A percentile compares a stretch with the other conserved stretches of the same genome.
These are phyloP conservation scores for Talaromyces adpressus DNA, from an alignment of 495 filamentous ascomycete species.

Conservation along the genomic window DNA sequence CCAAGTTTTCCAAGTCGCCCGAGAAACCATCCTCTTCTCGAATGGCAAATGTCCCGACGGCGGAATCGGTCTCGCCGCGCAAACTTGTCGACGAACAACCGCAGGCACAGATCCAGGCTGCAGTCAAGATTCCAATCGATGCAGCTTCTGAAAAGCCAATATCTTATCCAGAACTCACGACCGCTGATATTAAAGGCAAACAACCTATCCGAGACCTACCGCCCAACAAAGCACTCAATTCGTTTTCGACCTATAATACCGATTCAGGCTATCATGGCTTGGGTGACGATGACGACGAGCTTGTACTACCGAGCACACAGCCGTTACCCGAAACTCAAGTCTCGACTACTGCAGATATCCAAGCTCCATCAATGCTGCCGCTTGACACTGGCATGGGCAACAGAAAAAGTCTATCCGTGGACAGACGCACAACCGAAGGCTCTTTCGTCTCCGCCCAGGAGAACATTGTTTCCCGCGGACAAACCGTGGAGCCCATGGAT, in stretches of 20 bases:
- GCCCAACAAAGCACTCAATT: constrained; percentile 21
- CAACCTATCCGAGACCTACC: background rate
- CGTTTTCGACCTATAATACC: constrained; percentile 34
- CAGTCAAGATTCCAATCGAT: background rate
- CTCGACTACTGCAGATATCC: constrained; percentile 18
- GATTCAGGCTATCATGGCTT: constrained; percentile 85
- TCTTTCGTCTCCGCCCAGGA: constrained; percentile 67
- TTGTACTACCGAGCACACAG: constrained; percentile 11
- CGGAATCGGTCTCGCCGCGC: background rate
- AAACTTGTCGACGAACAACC: constrained; percentile 13
- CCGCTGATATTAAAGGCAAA: constrained; percentile 1
- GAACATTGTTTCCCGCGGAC: constrained; percentile 36
- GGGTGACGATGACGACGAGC: constrained; percentile 38
- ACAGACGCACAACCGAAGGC: constrained; percentile 46
- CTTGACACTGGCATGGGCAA: constrained; percentile 29
- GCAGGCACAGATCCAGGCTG: constrained; percentile 25
- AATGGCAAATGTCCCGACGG: background rate
- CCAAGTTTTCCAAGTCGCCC: background rate
- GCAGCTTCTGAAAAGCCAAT: background rate
- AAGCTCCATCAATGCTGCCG: constrained; percentile 29
- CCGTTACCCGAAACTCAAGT: constrained; percentile 1
- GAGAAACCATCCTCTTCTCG: background rate
- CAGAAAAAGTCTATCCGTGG: constrained; percentile 23
- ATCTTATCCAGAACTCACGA: background rate
- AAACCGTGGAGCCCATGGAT: constrained; percentile 30